phyloP scores from a whole-genome alignment of 371 early-diverging fungal genomes.

The Apophysomyces ossiformis region DNA sequence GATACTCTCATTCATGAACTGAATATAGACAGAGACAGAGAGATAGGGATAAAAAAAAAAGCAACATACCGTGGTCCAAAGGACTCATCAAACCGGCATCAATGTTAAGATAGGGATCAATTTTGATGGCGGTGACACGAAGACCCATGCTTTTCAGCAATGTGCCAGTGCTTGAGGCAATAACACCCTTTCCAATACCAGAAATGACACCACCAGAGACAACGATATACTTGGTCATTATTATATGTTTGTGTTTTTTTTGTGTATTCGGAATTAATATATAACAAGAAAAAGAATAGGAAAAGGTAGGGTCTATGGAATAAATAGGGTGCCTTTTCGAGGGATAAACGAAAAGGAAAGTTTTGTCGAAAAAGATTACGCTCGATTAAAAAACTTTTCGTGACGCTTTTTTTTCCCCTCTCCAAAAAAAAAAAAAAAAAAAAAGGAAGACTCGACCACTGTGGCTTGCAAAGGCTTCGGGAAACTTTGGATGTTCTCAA shows the following conservation, averaged over 20 bases:
- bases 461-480: background rate
- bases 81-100: constrained; percentile 98
- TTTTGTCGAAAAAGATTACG: constrained; percentile 7
- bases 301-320: background rate
- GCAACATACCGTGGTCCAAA: constrained; percentile 90
- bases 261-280: constrained; percentile 9
- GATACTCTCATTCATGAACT: background rate
- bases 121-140: constrained; percentile 98
- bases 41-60: background rate
- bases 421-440: too few species aligned
- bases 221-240: constrained; percentile 92
- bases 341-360: constrained; percentile 21
- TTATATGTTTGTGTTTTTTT: constrained; percentile 6
- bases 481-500: too few species aligned
- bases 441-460: background rate
- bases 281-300: constrained; percentile 14
- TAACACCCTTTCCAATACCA: constrained; percentile 99
- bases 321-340: constrained; percentile 24
- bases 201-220: constrained; percentile 99
- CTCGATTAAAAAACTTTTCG: background rate
- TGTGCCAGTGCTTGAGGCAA: constrained; percentile 97
- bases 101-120: constrained; percentile 99
- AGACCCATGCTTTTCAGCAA: constrained; percentile 95
- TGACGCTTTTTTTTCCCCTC: background rate
- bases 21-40: too few species aligned